Evolutionary conservation across 2,329 filamentous ascomycete species (phyloP), one percentile per base, ranked within the genome.

Genomic region (Arthrobotrys iridis): DNA sequence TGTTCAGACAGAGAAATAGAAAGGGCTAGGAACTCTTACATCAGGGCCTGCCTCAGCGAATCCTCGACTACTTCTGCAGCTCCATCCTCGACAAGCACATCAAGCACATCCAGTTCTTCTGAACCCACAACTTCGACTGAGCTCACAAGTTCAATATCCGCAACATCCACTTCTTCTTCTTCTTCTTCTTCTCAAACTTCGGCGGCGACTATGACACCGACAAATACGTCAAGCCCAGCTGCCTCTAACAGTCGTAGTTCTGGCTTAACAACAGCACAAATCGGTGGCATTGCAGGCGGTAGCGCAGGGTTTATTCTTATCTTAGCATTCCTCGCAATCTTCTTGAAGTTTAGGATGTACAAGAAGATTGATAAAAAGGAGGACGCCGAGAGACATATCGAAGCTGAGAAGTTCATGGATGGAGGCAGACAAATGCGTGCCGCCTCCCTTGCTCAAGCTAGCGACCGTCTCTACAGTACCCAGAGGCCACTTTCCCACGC

Each of bases 351-450:
- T 3, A 55, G 71, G 18, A 68, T 20, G 7, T 75, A 75, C 24
- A 75, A 63, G 41, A 75, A 75, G 33, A 58, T 58, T 28, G 71
- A 88, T 45, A 68, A 75, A 41, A 68, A 64, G 24, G 57, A 67
- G 13, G 63, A 68, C 10, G 71, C 20, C 7, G 55, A 68, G 46
- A 57, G 71, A 52, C 22, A 41, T 10, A 8, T 43, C 11, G 63
- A 75, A 18, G 71, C 55, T 20, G 35, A 75, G 28, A 63, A 68
- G 50, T 75, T 75, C 18, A 62, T 75, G 46, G 71, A 75, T n/a
- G 71, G 71, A 11, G 71, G 71, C 28, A 68, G 71, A 33, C 71
- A 67, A 35, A 68, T 75, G 63, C 71, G 71, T 40, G 71, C 71
- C 5, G 71, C 63, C 35, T 75, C 71, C 15, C 58, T 75, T 57